phyloP scores from a whole-genome alignment of 2,329 filamentous ascomycete genomes.

The Macroventuria anomochaeta region DNA sequence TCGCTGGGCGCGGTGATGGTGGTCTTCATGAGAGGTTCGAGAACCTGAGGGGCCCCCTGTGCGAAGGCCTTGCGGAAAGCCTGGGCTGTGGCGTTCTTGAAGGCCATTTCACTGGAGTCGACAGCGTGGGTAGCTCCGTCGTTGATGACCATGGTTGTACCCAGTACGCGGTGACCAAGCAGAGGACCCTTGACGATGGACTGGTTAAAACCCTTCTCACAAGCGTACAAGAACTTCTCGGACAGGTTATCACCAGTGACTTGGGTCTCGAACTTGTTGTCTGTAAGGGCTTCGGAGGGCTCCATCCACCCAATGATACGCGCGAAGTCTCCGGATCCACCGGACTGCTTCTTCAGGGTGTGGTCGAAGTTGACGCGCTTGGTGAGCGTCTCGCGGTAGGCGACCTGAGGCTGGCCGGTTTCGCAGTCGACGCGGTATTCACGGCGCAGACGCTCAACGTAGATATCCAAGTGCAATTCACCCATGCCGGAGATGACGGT shows the following conservation, averaged over 20 bases:
- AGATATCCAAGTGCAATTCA: slow-evolving; percentile 94
- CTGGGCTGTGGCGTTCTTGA: slow-evolving; percentile 92
- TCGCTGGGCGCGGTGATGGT: slow-evolving; percentile 94
- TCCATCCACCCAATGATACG: slow-evolving; percentile 92
- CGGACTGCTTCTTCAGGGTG: slow-evolving; percentile 91
- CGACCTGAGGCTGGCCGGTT: slow-evolving; percentile 95
- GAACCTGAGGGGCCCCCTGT: slow-evolving; percentile 78
- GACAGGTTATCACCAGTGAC: slow-evolving; percentile 89
- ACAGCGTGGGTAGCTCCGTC: slow-evolving; percentile 97
- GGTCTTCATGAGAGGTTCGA: slow-evolving; percentile 98
- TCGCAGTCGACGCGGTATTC: slow-evolving; percentile 96
- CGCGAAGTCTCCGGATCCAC: slow-evolving; percentile 94
- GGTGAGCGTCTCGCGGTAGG: slow-evolving; percentile 93
- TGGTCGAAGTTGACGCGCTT: slow-evolving; percentile 85
- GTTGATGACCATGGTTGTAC: slow-evolving; percentile 88
- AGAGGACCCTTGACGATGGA: slow-evolving; percentile 87
- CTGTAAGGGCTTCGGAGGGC: slow-evolving; percentile 73
- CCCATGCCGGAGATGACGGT: slow-evolving; percentile 99
- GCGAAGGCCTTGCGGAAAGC: slow-evolving; percentile 95
- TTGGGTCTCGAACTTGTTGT: slow-evolving; percentile 85
- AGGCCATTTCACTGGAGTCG: slow-evolving; percentile 95
- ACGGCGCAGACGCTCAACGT: slow-evolving; percentile 93
- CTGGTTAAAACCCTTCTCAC: slow-evolving; percentile 89
- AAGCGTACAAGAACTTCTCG: slow-evolving; percentile 94
- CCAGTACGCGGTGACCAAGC: slow-evolving; percentile 91